These are phyloP conservation scores for Lichtheimia corymbifera DNA, from an alignment of 371 early-diverging fungal species.

Conservation along the genomic window DNA sequence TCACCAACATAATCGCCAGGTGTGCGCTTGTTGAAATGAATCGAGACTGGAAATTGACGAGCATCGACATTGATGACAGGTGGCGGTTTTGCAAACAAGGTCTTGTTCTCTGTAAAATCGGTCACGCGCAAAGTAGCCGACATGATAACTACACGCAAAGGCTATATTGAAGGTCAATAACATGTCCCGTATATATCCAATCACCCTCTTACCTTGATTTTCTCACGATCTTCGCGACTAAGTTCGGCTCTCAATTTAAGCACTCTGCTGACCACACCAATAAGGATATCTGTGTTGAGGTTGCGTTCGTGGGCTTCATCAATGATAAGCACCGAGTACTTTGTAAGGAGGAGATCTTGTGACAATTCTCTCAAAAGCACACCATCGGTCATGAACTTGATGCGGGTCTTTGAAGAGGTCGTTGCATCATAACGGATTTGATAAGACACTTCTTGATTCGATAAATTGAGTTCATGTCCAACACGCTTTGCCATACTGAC, in stretches of 20 bases:
- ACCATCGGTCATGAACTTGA: conserved; percentile 99
- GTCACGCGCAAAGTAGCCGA: conserved; percentile 96
- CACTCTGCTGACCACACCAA: conserved; percentile 91
- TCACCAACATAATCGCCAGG: conserved; percentile 75
- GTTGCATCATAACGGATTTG: conserved; percentile 93
- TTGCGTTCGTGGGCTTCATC: conserved; percentile 99
- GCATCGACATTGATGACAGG: conserved; percentile 95
- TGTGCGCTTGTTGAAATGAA: conserved; percentile 85
- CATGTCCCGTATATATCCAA: not conserved
- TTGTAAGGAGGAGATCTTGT: conserved; percentile 82
- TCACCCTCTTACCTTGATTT: conserved; percentile 44
- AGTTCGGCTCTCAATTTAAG: conserved; percentile 66
- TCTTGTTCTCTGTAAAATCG: conserved; percentile 87
- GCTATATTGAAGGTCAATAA: conserved; percentile 36
- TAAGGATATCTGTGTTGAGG: conserved; percentile 96
- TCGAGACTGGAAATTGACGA: conserved; percentile 81
- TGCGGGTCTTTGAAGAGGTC: conserved; percentile 72
- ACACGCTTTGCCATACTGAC: conserved; percentile 97
- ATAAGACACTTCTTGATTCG: conserved; percentile 61
- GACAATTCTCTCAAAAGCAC: conserved; percentile 94
- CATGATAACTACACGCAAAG: conserved; percentile 97
- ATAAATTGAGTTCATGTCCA: conserved; percentile 81
- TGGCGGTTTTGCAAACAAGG: conserved; percentile 72
- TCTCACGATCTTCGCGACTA: conserved; percentile 56
- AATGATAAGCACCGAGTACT: conserved; percentile 95